Conservation (phyloP, 2,329 filamentous ascomycete species). For the Cladophialophora immunda region DNA sequence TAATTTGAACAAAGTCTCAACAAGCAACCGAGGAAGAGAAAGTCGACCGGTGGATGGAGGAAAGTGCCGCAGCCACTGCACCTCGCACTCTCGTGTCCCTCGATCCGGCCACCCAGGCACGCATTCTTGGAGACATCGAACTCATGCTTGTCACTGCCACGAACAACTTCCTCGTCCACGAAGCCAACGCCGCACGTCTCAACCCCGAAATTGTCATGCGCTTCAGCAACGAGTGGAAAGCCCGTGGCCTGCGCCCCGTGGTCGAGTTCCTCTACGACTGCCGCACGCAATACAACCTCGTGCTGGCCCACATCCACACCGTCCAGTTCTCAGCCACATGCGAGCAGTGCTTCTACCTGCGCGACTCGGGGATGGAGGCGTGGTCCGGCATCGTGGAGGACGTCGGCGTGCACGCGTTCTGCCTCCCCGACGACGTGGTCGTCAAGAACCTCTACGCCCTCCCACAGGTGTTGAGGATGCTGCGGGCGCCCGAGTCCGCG, state of each 20-base stretch:
- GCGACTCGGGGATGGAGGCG: slow-evolving; percentile 58
- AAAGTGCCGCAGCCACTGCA: background rate
- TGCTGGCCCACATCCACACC: slow-evolving; percentile 59
- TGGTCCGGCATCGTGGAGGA: slow-evolving; percentile 59
- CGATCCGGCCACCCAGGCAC: slow-evolving; percentile 51
- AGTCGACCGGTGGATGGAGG: background rate
- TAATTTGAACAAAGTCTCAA: slow-evolving; percentile 1
- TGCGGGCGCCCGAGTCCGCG: slow-evolving; percentile 53
- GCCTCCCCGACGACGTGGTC: slow-evolving; percentile 58
- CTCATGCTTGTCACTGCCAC: slow-evolving; percentile 56
- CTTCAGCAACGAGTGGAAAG: slow-evolving; percentile 52
- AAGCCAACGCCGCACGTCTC: slow-evolving; percentile 51
- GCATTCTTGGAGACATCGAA: slow-evolving; percentile 56
- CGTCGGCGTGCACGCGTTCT: slow-evolving; percentile 61
- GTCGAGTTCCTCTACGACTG: slow-evolving; percentile 63
- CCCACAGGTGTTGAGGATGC: slow-evolving; percentile 59
- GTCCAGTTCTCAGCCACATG: slow-evolving; percentile 57
- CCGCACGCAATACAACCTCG: slow-evolving; percentile 58
- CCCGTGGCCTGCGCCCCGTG: background rate
- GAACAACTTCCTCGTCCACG: slow-evolving; percentile 55
- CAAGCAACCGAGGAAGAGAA: background rate
- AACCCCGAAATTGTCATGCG: slow-evolving; percentile 51
- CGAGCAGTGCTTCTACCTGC: slow-evolving; percentile 49
- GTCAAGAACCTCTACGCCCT: slow-evolving; percentile 60
- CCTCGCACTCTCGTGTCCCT: slow-evolving; percentile 48